Evolutionary conservation across 169 alveolate species (phyloP), one percentile per base, ranked within the genome.

Genomic region (Cryptosporidium canis): DNA sequence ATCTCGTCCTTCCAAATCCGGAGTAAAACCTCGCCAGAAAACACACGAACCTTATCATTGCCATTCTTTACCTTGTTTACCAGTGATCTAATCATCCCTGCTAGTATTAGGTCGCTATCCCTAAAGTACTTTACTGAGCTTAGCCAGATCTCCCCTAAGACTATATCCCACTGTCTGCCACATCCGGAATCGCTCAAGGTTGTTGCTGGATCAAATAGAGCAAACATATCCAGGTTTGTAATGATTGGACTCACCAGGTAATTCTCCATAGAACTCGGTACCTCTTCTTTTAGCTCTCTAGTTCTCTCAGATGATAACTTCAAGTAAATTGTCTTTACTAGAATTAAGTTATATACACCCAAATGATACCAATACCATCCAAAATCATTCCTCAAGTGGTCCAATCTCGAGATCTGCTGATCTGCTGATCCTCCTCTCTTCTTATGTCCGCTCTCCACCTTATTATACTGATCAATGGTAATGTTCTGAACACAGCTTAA

Each of bases 351-450:
- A 63, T 77, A 77, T 27, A 77, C 58, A 43, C 87, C 87, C 11
- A 77, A 39, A 44, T 77, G 77, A 35, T 77, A 77, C 87, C 87
- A 77, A 24, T 77, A 77, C 87, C 87, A 77, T 12, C 87, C 87
- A 61, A 35, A 58, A 8, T 77, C 77, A 58, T 58, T 77, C 16
- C 14, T 27, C 16, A 56, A 35, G 21, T 41, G 39, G 61, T 27
- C 41, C 27, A 58, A 58, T 39, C 35, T 56, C 4, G 87, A 61
- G 29, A 58, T 77, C 27, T 58, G 72, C n/a, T 77, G 55, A 56
- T 41, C 21, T 18, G 48, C 21, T 3, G 72, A 58, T 61, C 41
- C 27, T 61, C 27, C 31, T 16, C 45, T 61, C 44, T 27, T 47
- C n/a, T 68, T 68, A 7, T 37, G 16, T 24, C 53, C 39, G 31